A percentile compares a stretch with the other conserved stretches of the same genome.
Conservation (phyloP, 1,284 basidiomycete genomes). For the Ceratobasidium sp. region DNA sequence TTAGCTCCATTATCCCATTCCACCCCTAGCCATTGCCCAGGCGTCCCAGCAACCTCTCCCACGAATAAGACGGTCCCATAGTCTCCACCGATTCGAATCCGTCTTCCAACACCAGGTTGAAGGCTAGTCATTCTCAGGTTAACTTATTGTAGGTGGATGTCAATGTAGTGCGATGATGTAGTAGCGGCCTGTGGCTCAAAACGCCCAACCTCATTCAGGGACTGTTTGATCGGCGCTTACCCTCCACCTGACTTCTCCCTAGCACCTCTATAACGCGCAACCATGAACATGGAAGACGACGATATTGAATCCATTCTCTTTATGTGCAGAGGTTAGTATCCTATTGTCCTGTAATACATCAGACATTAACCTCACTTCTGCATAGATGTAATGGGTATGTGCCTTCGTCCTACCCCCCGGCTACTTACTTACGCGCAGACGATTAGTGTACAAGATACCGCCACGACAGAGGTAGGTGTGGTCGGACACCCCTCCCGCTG, state of each 20-base stretch:
- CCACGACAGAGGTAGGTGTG: constrained; percentile 27
- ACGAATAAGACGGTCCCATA: constrained; percentile 77
- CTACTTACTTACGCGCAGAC: constrained; percentile 32
- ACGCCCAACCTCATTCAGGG: neutral
- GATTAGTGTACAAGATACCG: constrained; percentile 46
- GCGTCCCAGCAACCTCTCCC: constrained; percentile 72
- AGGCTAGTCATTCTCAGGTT: neutral
- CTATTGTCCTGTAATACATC: neutral
- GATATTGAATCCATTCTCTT: constrained; percentile 88
- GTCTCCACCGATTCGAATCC: constrained; percentile 53
- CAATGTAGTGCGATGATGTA: constrained; percentile 60
- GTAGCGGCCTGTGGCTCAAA: constrained; percentile 50
- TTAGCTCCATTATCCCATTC: constrained; percentile 95
- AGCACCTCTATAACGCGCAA: neutral
- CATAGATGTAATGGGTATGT: constrained; percentile 74
- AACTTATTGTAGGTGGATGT: constrained; percentile 22
- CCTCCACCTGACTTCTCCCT: neutral
- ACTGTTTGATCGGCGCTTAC: constrained; percentile 23
- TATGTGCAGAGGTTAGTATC: constrained; percentile 68
- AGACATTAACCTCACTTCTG: neutral
- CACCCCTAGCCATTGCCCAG: constrained; percentile 87
- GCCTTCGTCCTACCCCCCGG: constrained; percentile 23
- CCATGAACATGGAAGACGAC: constrained; percentile 58
- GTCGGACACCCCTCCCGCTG: constrained; percentile 34
- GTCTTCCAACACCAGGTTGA: constrained; percentile 3